Percentiles rank a stretch among this genome's conserved stretches.
These are phyloP conservation scores for Sclerotinia sclerotiorum DNA, from an alignment of 2,329 filamentous ascomycete species.

Conservation along the genomic window DNA sequence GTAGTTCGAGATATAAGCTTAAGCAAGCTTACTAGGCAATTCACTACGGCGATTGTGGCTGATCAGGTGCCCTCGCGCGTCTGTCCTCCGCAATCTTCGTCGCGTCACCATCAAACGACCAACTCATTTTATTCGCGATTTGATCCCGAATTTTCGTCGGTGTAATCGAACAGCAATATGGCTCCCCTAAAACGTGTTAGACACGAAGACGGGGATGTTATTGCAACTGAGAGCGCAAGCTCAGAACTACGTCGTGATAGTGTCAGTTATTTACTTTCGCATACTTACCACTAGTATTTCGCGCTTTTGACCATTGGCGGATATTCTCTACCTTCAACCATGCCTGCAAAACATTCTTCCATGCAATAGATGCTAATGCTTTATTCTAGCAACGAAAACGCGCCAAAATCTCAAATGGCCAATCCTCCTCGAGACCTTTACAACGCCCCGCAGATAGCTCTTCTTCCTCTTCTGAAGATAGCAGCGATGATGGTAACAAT, in stretches of 20 bases:
- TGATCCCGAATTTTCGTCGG: background rate
- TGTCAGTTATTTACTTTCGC: slow-evolving; percentile 19
- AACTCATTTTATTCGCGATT: background rate
- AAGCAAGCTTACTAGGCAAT: background rate
- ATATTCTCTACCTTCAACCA: background rate
- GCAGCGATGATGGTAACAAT: slow-evolving; percentile 38
- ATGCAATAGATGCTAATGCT: slow-evolving; percentile 19
- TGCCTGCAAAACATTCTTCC: background rate
- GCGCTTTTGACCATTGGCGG: background rate
- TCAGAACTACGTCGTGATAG: slow-evolving; percentile 33
- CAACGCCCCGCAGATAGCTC: slow-evolving; percentile 26
- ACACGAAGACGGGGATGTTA: slow-evolving; percentile 39
- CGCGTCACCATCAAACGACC: background rate
- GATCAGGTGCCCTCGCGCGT: slow-evolving; percentile 11
- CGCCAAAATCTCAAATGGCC: slow-evolving; percentile 41
- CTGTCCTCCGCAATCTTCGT: background rate
- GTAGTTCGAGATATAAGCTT: background rate
- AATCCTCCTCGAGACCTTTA: slow-evolving; percentile 28
- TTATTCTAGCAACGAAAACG: slow-evolving; percentile 44
- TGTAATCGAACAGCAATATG: slow-evolving; percentile 38
- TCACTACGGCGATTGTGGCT: background rate
- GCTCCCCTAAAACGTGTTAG: slow-evolving; percentile 46
- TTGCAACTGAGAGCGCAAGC: slow-evolving; percentile 37
- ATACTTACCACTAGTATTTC: background rate
- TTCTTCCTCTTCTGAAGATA: slow-evolving; percentile 35